phyloP scores from a whole-genome alignment of 2,329 filamentous ascomycete genomes.

The Zopfia rhizophila region DNA sequence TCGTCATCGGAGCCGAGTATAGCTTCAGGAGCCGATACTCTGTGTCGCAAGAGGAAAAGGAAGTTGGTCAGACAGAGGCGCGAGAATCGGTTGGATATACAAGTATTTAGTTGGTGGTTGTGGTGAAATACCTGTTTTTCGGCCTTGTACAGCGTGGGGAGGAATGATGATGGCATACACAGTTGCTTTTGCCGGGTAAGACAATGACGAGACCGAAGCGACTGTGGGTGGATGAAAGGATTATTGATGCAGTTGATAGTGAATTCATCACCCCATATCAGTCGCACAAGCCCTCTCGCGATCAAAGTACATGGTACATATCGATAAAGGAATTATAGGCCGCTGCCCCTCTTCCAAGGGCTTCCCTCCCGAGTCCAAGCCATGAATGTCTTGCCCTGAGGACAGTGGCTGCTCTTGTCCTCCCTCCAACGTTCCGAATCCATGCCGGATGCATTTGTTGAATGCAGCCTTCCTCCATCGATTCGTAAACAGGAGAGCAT shows the following conservation, averaged over 20 bases:
- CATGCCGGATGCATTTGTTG: conserved; percentile 42
- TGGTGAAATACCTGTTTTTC: too few relatives aligned
- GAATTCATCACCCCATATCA: conserved; percentile 18
- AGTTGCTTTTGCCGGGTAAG: too few relatives aligned
- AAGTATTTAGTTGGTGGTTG: too few relatives aligned
- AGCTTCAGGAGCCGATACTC: too few relatives aligned
- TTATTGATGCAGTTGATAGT: too few relatives aligned
- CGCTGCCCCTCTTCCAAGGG: conserved; percentile 14
- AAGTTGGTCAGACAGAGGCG: too few relatives aligned
- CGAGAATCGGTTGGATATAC: too few relatives aligned
- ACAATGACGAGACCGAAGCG: too few relatives aligned
- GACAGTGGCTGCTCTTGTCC: conserved; percentile 24
- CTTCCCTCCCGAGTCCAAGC: conserved; percentile 6
- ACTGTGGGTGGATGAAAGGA: too few relatives aligned
- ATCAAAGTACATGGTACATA: too few relatives aligned
- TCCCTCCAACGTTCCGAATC: conserved; percentile 35
- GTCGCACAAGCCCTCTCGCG: conserved; percentile 24
- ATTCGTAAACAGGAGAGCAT: conserved; percentile 35
- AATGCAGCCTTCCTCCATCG: conserved; percentile 35
- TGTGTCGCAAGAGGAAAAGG: too few relatives aligned
- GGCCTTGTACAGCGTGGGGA: not conserved
- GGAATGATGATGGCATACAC: not conserved
- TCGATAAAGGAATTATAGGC: conserved; percentile 18
- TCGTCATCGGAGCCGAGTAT: too few relatives aligned
- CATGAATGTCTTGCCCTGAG: conserved; percentile 20